Conservation (phyloP, 2,329 filamentous ascomycete genomes). For the Podosphaera xanthii region DNA sequence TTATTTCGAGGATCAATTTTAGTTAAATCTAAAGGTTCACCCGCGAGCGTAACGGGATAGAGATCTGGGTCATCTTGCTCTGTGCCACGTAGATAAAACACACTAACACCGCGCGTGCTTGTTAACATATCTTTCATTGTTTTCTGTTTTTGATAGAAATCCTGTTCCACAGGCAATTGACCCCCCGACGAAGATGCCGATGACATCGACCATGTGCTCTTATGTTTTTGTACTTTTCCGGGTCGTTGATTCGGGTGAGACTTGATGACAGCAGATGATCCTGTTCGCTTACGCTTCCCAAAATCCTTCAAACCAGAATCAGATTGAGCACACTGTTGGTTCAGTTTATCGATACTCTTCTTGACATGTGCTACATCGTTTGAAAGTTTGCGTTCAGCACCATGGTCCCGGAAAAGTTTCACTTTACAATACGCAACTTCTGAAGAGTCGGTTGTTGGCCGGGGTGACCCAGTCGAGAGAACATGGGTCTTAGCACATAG, state of each 20-base stretch:
- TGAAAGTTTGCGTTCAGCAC: constrained; percentile 79
- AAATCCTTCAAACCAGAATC: constrained; percentile 45
- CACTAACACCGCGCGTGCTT: constrained; percentile 55
- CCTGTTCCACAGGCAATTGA: constrained; percentile 41
- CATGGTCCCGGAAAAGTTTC: constrained; percentile 89
- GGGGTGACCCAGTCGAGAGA: constrained; percentile 28
- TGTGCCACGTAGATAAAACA: constrained; percentile 55
- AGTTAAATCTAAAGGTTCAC: constrained; percentile 39
- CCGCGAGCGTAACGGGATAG: constrained; percentile 50
- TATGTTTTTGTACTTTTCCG: constrained; percentile 75
- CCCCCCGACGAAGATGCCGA: constrained; percentile 43
- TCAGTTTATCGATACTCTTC: constrained; percentile 88
- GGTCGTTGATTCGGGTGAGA: constrained; percentile 30
- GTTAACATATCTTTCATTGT: constrained; percentile 74
- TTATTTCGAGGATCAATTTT: constrained; percentile 20
- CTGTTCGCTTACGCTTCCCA: constrained; percentile 37
- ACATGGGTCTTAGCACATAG: constrained; percentile 76
- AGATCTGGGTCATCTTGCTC: constrained; percentile 61
- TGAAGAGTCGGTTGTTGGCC: constrained; percentile 23
- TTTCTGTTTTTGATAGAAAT: constrained; percentile 56
- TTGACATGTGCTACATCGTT: constrained; percentile 91
- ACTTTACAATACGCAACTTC: constrained; percentile 93
- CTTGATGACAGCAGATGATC: constrained; percentile 21
- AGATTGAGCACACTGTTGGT: constrained; percentile 71
- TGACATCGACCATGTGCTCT: constrained; percentile 86